Conservation (phyloP, 2,329 filamentous ascomycete species). For the Knufia petricola region DNA sequence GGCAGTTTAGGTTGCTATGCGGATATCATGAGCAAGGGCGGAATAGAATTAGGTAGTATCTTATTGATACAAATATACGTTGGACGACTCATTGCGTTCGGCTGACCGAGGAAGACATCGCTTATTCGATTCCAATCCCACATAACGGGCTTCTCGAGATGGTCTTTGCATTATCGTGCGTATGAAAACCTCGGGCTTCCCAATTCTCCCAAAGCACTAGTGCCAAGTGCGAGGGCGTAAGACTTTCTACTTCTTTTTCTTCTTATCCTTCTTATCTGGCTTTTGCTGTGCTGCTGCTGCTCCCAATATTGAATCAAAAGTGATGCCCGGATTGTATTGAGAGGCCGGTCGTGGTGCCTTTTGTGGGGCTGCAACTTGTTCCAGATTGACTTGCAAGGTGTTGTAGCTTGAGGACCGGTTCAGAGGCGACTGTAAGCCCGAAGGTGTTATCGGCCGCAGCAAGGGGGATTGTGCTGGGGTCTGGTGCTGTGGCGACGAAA, state of each 20-base stretch:
- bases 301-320: slow-evolving; percentile 40
- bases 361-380: slow-evolving; percentile 28
- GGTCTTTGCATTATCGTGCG: too few relatives aligned
- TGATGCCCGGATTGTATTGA: slow-evolving; percentile 39
- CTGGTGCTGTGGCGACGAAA: slow-evolving; percentile 20
- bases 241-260: slow-evolving; percentile 22
- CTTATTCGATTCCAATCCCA: too few relatives aligned
- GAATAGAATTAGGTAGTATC: too few relatives aligned
- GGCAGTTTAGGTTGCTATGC: too few relatives aligned
- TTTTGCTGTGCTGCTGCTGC: slow-evolving; percentile 31
- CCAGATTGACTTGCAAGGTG: slow-evolving; percentile 36
- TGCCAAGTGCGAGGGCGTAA: neutral
- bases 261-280: slow-evolving; percentile 27
- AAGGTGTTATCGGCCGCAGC: slow-evolving; percentile 28
- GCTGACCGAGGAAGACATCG: too few relatives aligned
- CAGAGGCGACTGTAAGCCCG: slow-evolving; percentile 24
- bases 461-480: slow-evolving; percentile 27
- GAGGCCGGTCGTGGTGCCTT: slow-evolving; percentile 31
- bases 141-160: too few relatives aligned
- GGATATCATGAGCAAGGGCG: too few relatives aligned
- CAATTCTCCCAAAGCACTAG: too few relatives aligned
- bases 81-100: too few relatives aligned
- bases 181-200: too few relatives aligned
- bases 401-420: slow-evolving; percentile 36
- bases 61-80: too few relatives aligned